Conservation (phyloP, 2,329 filamentous ascomycete species). For the Aspergillus quadricinctus region DNA sequence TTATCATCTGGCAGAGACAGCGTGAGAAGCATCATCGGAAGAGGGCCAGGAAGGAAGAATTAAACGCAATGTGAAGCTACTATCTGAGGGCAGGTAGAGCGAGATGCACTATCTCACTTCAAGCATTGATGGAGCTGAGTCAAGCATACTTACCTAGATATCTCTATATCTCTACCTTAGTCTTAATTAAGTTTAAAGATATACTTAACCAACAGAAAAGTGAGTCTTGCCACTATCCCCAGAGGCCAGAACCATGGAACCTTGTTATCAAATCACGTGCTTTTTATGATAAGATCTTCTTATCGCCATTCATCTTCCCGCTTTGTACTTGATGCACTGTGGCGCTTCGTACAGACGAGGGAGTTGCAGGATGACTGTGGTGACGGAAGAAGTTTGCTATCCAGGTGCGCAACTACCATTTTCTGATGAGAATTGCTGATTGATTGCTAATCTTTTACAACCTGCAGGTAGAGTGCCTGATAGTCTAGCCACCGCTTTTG, state of each 20-base stretch:
- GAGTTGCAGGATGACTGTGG: constrained; percentile 13
- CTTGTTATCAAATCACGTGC: constrained; percentile 16
- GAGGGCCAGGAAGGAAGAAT: neutral
- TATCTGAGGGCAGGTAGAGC: neutral
- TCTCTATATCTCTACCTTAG: neutral
- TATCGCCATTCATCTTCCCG: neutral
- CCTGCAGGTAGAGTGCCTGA: constrained; percentile 16
- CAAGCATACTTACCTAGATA: neutral
- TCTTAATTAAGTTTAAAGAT: neutral
- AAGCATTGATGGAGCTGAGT: neutral
- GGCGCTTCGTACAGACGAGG: constrained; percentile 1
- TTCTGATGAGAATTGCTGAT: neutral
- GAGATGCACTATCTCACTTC: neutral
- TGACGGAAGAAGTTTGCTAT: constrained; percentile 8
- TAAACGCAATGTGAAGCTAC: neutral
- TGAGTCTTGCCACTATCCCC: neutral
- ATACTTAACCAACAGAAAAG: neutral
- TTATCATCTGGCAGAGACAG: neutral
- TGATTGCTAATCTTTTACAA: constrained; percentile 10
- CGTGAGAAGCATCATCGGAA: neutral
- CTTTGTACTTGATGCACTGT: constrained; percentile 1
- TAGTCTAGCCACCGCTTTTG: constrained; percentile 21
- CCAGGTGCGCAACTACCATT: constrained; percentile 5
- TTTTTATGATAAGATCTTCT: constrained; percentile 8
- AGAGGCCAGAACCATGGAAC: neutral